Base-by-base conservation (phyloP, 1,139 yeast species). In the Blastobotrys ciferrii region DNA sequence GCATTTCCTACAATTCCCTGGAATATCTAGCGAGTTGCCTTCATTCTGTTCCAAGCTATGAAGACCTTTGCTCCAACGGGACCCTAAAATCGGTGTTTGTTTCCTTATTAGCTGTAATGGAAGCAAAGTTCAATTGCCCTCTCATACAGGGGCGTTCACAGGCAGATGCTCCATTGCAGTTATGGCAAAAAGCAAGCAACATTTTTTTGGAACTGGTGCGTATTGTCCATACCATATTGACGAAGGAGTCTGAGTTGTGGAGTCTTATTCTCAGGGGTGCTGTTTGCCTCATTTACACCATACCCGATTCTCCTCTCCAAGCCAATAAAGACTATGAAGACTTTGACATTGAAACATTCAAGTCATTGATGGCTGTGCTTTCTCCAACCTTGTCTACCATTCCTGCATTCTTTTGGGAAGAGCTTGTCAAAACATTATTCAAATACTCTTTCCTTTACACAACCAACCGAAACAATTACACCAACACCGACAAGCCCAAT, bases 1-100 rank as follows among this genome's bases (percentile, higher is more conserved):
- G 88, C 0, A 67, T 84, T 2, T 78, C 92, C 55, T 74, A 74
- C 48, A 61, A 66, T 25, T 73, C 87, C 0, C 68, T 82, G 47
- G 66, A 65, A 11, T 56, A 77, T 6, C 59, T 87, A 23, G 58
- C 62, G 2, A 55, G 55, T 0, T 72, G 73, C 35, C 51, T 85
- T 14, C 55, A 59, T 0, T 49, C 58, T 1, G 55, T 74, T 1
- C 52, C 51, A 0, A 71, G 73, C 46, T 67, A 73, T 36, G 53
- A 61, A 1, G 59, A 66, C 0, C 63, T 80, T 18, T 56, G 82
- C 1, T 59, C 69, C 7, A 81, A 81, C 52, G 75, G 74, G 15
- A 73, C 80, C 4, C 59, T 82, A 1, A 56, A 66, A 4, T 72
- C 68, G 48, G 42, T 63, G 2, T 32, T 60, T 15, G 35, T 41